phyloP scores from a whole-genome alignment of 345 rosid genomes.

The Heritiera littoralis region DNA sequence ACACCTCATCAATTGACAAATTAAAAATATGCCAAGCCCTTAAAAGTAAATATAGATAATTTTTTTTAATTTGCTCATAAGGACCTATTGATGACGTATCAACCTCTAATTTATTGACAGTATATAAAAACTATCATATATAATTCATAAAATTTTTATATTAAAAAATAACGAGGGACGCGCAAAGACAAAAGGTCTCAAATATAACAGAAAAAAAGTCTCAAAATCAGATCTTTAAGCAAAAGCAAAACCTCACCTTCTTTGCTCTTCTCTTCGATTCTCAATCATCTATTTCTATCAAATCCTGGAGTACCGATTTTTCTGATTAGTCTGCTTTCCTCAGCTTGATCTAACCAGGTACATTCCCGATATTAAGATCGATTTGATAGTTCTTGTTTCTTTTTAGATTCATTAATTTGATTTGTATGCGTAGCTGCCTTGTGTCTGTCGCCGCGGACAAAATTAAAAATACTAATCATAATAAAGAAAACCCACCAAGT shows the following conservation, averaged over 20 bases:
- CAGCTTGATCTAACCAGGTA: conserved; percentile 5
- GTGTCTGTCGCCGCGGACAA: background rate
- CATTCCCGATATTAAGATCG: background rate
- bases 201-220: too few relatives aligned
- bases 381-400: background rate
- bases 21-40: too few relatives aligned
- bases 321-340: background rate
- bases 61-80: too few relatives aligned
- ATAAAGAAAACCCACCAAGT: background rate
- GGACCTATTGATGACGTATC: too few relatives aligned
- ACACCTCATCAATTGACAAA: too few relatives aligned
- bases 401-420: conserved; percentile 9
- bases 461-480: background rate
- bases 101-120: too few relatives aligned
- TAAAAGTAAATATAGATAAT: too few relatives aligned
- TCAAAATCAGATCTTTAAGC: conserved; percentile 15
- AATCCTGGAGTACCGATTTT: background rate
- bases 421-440: too few relatives aligned
- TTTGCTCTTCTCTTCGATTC: background rate
- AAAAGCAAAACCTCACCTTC: conserved; percentile 15
- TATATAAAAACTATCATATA: too few relatives aligned
- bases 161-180: background rate
- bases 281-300: background rate
- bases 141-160: too few relatives aligned
- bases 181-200: conserved; percentile 1